Base-by-base conservation (phyloP, 768 basidiomycete species). In the Macrolepiota fuliginosa region DNA sequence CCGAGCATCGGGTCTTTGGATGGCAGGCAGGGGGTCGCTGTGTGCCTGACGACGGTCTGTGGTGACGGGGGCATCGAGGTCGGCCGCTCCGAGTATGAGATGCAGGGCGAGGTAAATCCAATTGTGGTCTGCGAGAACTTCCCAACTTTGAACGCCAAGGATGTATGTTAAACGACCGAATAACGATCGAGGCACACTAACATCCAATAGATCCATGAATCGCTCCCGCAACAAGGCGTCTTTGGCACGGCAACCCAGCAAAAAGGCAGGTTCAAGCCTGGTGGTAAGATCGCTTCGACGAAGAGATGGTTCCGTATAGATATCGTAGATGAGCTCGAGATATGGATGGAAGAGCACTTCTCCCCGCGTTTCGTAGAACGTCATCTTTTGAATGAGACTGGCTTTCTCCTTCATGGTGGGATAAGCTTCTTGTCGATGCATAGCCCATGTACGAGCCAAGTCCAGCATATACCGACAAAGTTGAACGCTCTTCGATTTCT, bases 391-490 rank as follows among this genome's bases (percentile, higher is more conserved):
- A 63, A 99, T 73, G 35, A 98, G 76, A 29, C 82, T 89, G 2
- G 96, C 90, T 73, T 98, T 98, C 76, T 99, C 97, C 74, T 97
- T 98, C 84, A 92, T 89, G 0, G 91, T 91, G 6, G 96, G 96
- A 70, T 91, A 91, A 1, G 88, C 81, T 60, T 97, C 94, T 56
- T 89, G 90, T 67, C 85, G 86, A 46, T 88, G 85, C 66, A 96
- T 77, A n/a, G 92, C 90, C 96, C 96, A 98, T 25, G 89, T 88
- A 52, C 90, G 83, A 53, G 91, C 84, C 59, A 98, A 83, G 58
- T 94, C 90, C 22, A 99, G 82, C 64, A 97, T 83, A 69, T 90
- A 93, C 13, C 84, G 86, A 70, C 94, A 96, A 2, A 99, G 82
- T 13, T 82, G 73, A 2, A 79, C 66, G 67, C 88, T 95, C 70